Conservation (phyloP, 805 yeast species). For the Saturnispora bothae region DNA sequence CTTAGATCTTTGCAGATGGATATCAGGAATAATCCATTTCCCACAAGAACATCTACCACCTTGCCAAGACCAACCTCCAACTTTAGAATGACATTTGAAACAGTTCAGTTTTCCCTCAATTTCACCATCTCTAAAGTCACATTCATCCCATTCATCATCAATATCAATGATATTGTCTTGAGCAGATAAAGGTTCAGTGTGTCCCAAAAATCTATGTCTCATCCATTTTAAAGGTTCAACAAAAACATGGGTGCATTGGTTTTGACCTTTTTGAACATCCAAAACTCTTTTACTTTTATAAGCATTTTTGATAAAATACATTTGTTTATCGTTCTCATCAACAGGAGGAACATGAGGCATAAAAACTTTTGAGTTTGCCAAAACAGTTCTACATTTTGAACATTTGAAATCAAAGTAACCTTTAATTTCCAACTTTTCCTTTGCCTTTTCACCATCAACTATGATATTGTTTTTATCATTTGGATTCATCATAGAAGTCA, state of each 20-base stretch:
- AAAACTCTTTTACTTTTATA: conserved; percentile 51
- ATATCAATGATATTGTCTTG: conserved; percentile 6
- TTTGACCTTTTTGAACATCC: conserved; percentile 45
- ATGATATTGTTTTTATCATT: conserved; percentile 12
- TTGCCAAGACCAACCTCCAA: conserved; percentile 91
- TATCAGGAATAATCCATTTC: conserved; percentile 88
- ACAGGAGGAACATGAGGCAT: conserved; percentile 56
- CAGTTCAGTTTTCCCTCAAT: conserved; percentile 83
- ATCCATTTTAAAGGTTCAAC: conserved; percentile 90
- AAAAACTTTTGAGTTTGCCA: conserved; percentile 55
- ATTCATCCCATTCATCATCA: conserved; percentile 8
- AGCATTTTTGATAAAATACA: conserved; percentile 54
- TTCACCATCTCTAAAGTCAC: conserved; percentile 45
- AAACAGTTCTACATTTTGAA: conserved; percentile 63
- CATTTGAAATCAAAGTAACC: conserved; percentile 43
- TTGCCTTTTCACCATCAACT: neutral
- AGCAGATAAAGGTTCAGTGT: neutral
- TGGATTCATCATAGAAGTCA: conserved; percentile 21
- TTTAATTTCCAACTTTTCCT: conserved; percentile 15
- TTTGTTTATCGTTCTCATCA: conserved; percentile 50
- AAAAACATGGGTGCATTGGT: conserved; percentile 72
- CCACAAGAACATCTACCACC: conserved; percentile 94
- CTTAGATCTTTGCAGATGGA: conserved; percentile 69
- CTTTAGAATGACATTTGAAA: conserved; percentile 73
- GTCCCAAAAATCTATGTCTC: conserved; percentile 44